A percentile compares a stretch with the other conserved stretches of the same genome.
Evolutionary conservation across 2,329 filamentous ascomycete genomes (phyloP).

Genomic region (Aspergillus sp.): DNA sequence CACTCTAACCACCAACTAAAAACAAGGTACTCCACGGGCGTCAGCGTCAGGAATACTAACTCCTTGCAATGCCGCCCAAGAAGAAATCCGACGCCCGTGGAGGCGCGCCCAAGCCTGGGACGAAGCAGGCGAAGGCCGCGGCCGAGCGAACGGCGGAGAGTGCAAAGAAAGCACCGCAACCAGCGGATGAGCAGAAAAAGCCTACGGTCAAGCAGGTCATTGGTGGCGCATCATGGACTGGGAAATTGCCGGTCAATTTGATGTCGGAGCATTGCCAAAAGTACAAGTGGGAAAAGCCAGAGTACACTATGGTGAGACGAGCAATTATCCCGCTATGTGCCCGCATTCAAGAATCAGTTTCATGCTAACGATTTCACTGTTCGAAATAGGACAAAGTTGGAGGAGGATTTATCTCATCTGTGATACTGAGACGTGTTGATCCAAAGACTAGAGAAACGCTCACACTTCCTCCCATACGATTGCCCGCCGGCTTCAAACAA

Average conservation of each 20-base stretch:
- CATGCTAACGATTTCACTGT: conserved; percentile 14
- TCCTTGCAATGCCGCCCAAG: conserved; percentile 38
- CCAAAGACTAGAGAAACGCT: conserved; percentile 77
- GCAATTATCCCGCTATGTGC: not conserved
- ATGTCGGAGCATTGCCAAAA: conserved; percentile 94
- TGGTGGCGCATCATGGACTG: conserved; percentile 93
- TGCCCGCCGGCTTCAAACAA: conserved; percentile 74
- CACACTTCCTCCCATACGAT: conserved; percentile 75
- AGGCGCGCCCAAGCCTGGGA: conserved; percentile 39
- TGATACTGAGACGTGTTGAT: conserved; percentile 73
- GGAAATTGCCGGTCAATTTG: conserved; percentile 91
- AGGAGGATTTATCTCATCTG: conserved; percentile 75
- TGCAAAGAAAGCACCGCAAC: conserved; percentile 36
- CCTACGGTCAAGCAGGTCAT: conserved; percentile 73
- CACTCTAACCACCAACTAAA: not conserved
- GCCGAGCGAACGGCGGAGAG: conserved; percentile 33
- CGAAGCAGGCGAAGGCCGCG: conserved; percentile 42
- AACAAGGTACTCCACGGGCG: conserved; percentile 24
- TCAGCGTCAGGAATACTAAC: conserved; percentile 7
- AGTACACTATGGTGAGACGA: conserved; percentile 72
- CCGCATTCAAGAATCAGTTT: not conserved
- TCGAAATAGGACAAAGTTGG: conserved; percentile 59
- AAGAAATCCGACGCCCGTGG: conserved; percentile 41
- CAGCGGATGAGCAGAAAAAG: conserved; percentile 53
- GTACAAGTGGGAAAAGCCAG: conserved; percentile 91